A percentile compares a stretch with the other conserved stretches of the same genome.
Evolutionary conservation across 345 rosid genomes (phyloP).

Genomic region (Heritiera littoralis): DNA sequence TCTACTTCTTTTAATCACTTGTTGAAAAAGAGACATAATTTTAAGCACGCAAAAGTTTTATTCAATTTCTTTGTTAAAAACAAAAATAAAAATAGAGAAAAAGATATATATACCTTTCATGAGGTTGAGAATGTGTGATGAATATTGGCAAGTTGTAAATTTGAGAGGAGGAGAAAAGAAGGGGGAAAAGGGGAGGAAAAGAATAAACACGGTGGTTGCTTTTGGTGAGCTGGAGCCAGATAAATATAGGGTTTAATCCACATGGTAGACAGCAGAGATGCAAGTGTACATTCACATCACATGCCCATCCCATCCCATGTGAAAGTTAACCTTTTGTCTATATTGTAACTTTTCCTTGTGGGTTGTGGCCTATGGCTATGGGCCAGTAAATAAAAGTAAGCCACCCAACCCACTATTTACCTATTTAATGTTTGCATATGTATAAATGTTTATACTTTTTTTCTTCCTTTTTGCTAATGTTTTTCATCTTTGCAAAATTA

Average conservation of each 20-base stretch:
- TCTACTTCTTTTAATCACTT: too few relatives aligned
- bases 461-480: too few relatives aligned
- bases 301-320: constrained; percentile 43
- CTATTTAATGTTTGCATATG: neutral
- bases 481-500: too few relatives aligned
- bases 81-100: neutral
- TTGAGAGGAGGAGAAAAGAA: neutral
- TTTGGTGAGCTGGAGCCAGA: constrained; percentile 62
- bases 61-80: neutral
- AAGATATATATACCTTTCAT: too few relatives aligned
- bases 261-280: constrained; percentile 55
- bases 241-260: constrained; percentile 54
- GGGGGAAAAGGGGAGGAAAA: too few relatives aligned
- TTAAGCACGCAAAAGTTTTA: neutral
- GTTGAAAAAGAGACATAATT: too few relatives aligned
- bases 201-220: constrained; percentile 37
- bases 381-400: constrained; percentile 21
- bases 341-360: constrained; percentile 20
- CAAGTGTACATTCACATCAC: constrained; percentile 49
- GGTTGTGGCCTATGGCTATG: neutral
- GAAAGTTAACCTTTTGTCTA: constrained; percentile 43
- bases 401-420: neutral
- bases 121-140: constrained; percentile 8
- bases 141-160: neutral
- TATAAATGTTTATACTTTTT: too few relatives aligned